Evolutionary conservation across 345 rosid genomes (phyloP).

Genomic region (Rhodamnia rubescens): DNA sequence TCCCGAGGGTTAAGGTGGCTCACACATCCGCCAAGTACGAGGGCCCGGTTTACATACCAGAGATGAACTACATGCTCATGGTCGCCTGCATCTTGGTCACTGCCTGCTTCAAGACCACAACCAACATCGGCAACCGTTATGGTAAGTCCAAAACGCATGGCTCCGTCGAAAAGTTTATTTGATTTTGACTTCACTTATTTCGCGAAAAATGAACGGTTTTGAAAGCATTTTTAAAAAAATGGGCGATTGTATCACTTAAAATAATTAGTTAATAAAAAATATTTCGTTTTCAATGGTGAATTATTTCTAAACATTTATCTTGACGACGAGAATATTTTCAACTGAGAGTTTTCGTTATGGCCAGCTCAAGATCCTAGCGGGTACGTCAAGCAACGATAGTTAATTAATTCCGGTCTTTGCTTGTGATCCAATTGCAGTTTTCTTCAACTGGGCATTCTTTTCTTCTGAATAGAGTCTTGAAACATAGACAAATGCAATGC

Average conservation of each 20-base stretch:
- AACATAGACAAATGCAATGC: background rate
- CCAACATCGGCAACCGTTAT: conserved; percentile 50
- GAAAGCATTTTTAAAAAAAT: too few species aligned
- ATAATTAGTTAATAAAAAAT: too few species aligned
- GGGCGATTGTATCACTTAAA: too few species aligned
- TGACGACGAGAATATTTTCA: too few species aligned
- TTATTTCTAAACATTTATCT: too few species aligned
- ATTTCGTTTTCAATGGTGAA: too few species aligned
- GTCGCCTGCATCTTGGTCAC: conserved; percentile 49
- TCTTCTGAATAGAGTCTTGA: background rate
- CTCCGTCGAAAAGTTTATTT: background rate
- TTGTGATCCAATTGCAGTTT: background rate
- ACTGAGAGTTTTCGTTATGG: too few species aligned
- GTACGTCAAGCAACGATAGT: background rate
- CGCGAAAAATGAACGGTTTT: too few species aligned
- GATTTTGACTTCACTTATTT: too few species aligned
- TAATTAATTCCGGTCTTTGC: background rate
- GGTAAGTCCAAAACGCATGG: conserved; percentile 13
- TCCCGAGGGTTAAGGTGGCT: conserved; percentile 64
- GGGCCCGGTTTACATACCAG: conserved; percentile 80
- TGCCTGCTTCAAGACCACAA: conserved; percentile 35
- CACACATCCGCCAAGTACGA: conserved; percentile 59
- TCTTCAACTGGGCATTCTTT: background rate
- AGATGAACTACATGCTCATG: conserved; percentile 73
- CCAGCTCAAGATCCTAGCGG: background rate